Conservation (phyloP, 2,329 filamentous ascomycete species). For the Colletotrichum agaves region DNA sequence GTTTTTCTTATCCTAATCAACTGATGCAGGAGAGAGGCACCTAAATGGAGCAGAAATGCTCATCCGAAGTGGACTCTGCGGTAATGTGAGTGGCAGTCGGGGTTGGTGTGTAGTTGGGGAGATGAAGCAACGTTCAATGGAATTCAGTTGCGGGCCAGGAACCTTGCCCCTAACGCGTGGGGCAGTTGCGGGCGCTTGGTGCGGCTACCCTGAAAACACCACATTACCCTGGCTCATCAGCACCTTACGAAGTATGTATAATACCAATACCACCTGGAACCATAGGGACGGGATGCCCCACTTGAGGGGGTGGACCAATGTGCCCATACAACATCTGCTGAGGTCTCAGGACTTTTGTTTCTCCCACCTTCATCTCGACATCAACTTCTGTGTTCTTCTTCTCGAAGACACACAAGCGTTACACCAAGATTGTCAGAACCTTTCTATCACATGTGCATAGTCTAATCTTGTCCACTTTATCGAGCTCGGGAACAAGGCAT, state of each 20-base stretch:
- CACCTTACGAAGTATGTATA: background rate
- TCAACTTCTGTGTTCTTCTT: too few species aligned
- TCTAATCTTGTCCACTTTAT: background rate
- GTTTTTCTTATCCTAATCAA: background rate
- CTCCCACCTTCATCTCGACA: background rate
- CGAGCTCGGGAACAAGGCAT: background rate
- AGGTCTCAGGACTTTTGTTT: too few species aligned
- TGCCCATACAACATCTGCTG: too few species aligned
- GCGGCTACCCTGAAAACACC: background rate
- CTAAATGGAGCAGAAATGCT: background rate
- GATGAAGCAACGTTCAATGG: background rate
- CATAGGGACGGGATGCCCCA: background rate
- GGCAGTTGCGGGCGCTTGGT: conserved; percentile 14
- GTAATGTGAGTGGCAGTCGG: background rate
- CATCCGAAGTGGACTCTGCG: background rate
- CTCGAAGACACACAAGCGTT: too few species aligned
- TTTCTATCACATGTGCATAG: background rate
- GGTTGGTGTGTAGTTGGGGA: conserved; percentile 29
- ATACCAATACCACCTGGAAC: background rate
- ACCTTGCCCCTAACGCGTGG: background rate
- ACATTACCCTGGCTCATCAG: too few species aligned
- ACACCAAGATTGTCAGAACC: too few species aligned
- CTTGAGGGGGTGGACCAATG: background rate
- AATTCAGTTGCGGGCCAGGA: conserved; percentile 22
- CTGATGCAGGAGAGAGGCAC: background rate